Base-by-base conservation (phyloP, 768 basidiomycete genomes). In the Floccularia luteovirens region DNA sequence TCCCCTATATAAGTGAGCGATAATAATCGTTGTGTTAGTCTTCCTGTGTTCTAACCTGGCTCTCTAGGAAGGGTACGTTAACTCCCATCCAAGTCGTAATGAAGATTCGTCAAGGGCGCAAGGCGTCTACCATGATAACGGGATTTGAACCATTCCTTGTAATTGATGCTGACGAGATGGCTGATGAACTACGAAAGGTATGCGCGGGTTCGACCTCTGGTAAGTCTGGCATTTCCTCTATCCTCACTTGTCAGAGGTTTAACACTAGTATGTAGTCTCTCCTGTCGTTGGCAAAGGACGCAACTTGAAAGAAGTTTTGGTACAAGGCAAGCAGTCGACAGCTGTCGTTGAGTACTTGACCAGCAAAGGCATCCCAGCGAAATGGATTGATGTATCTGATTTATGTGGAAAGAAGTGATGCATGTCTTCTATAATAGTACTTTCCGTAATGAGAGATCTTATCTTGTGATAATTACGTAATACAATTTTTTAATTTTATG, bases 161-260 rank as follows among this genome's bases (percentile, higher is more conserved):
- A 14, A 59, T 88, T 7, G 66, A 77, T 11, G 74, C 80, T 10
- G 80, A 87, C 8, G 74, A 75, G 21, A 76, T 92, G 59, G 81
- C 82, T 1, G 86, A 92, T 33, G 86, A 87, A 34, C 60, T 94
- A 43, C 72, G 79, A 42, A 83, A 75, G 58, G 50, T 67, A 1
- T 94, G 90, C 51, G 90, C 90, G 1, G 77, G 82, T 31, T 72
- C 88, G 7, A 86, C 91, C 4, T 80, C 85, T 31, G 75, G 87
- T 84, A 43, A 35, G 76, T 55, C 14, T 23, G n/a, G n/a, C n/a
- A n/a, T 41, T 31, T 19, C 25, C 42, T 12, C 17, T 23, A 13
- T 40, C 6, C 19, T 8, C 23, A 14, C 16, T 32, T 24, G 14
- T 3, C 12, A 20, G 20, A 19, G 43, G 24, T 32, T 22, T 21